Evolutionary conservation across 2,329 filamentous ascomycete species (phyloP).

Genomic region (Aspergillus sp.): DNA sequence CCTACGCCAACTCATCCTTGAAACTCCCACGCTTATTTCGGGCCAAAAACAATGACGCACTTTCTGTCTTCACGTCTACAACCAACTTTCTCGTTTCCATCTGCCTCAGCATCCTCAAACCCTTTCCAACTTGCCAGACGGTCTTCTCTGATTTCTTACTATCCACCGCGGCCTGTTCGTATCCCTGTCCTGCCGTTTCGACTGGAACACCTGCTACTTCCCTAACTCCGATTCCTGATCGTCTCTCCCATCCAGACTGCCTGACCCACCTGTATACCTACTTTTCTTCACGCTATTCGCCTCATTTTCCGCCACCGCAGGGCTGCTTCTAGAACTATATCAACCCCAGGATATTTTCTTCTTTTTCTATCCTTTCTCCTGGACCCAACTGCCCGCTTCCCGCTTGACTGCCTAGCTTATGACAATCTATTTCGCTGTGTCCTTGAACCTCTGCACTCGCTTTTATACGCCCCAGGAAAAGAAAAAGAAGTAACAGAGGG

Average conservation of each 20-base stretch:
- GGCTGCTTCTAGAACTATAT: constrained; percentile 7
- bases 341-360: neutral
- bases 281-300: constrained; percentile 6
- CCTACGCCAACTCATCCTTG: constrained; percentile 1
- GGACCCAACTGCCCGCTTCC: neutral
- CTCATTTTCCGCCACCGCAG: constrained; percentile 4
- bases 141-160: neutral
- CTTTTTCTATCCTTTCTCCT: neutral
- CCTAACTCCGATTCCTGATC: constrained; percentile 6
- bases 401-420: neutral
- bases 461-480: neutral
- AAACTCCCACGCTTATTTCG: constrained; percentile 13
- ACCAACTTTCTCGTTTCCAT: constrained; percentile 22
- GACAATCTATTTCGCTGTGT: neutral
- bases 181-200: neutral
- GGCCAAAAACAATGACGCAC: constrained; percentile 36
- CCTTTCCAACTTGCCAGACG: constrained; percentile 6
- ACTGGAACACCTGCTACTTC: neutral
- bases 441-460: neutral
- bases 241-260: neutral
- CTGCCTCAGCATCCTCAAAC: constrained; percentile 27
- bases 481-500: neutral
- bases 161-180: neutral
- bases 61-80: constrained; percentile 25
- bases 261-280: constrained; percentile 7